phyloP scores from a whole-genome alignment of 106 monocot genomes.

The Amphibolis antarctica region DNA sequence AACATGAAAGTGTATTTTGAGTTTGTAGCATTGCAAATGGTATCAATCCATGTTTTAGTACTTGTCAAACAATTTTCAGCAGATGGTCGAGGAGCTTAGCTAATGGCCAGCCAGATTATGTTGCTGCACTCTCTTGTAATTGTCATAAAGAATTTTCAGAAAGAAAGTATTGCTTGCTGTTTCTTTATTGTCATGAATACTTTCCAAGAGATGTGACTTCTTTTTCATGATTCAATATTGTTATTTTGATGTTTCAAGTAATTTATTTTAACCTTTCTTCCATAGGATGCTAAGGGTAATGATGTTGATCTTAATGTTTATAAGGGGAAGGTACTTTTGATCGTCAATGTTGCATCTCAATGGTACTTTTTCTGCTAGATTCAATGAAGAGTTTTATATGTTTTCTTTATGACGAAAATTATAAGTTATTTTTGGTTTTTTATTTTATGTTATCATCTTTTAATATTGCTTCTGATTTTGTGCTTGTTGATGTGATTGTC shows the following conservation, averaged over 20 bases:
- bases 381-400: background rate
- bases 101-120: too few species aligned
- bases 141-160: too few species aligned
- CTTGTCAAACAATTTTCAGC: too few species aligned
- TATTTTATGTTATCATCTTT: background rate
- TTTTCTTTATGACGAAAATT: background rate
- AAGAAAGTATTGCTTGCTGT: too few species aligned
- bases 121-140: too few species aligned
- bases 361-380: slow-evolving; percentile 7
- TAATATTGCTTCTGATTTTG: background rate
- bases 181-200: too few species aligned
- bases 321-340: slow-evolving; percentile 18
- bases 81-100: too few species aligned
- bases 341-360: slow-evolving; percentile 27
- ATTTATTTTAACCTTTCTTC: background rate
- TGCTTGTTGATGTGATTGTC: background rate
- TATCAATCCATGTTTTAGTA: too few species aligned
- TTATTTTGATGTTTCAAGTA: background rate
- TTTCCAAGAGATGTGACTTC: background rate
- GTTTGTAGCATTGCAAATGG: too few species aligned
- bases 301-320: slow-evolving; percentile 17
- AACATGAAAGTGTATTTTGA: too few species aligned
- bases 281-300: slow-evolving; percentile 22
- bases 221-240: background rate
- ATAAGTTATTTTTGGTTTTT: background rate